Evolutionary conservation across 257 asterid genomes (phyloP).

Genomic region (Solanum ahanhuiri): DNA sequence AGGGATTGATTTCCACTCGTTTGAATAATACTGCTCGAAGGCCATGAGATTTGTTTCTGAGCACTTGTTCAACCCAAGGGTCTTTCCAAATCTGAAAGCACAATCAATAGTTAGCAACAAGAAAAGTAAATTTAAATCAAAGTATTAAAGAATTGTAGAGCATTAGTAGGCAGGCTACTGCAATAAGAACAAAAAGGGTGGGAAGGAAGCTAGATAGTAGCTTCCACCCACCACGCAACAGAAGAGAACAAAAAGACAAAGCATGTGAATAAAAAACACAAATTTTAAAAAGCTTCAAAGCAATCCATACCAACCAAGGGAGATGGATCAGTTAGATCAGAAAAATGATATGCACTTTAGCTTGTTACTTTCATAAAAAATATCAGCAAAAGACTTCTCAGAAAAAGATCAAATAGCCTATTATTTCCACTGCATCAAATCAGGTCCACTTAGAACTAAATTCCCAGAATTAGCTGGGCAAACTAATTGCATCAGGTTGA

Average conservation of each 20-base stretch:
- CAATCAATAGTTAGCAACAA: background rate
- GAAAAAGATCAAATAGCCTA: background rate
- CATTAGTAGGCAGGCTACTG: background rate
- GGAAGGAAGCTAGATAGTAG: background rate
- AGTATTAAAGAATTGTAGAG: background rate
- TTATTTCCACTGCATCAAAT: background rate
- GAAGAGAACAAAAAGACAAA: background rate
- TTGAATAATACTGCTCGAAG: slow-evolving; percentile 35
- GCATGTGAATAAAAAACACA: background rate
- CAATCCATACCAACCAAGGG: background rate
- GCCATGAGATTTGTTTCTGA: slow-evolving; percentile 26
- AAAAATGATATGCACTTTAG: background rate
- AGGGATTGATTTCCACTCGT: slow-evolving; percentile 46
- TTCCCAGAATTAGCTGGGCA: background rate
- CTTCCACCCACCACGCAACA: background rate
- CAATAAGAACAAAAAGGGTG: background rate
- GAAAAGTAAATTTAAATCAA: background rate
- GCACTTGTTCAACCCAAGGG: background rate
- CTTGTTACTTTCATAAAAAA: background rate
- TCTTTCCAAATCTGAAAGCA: background rate
- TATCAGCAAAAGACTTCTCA: background rate
- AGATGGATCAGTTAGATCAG: background rate
- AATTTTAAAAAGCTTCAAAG: background rate
- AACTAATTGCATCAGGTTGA: background rate
- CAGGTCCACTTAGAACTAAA: background rate